These are phyloP conservation scores for Phytophthora chlamydospora DNA, from an alignment of 352 stramenopile genomes.

Conservation along the genomic window DNA sequence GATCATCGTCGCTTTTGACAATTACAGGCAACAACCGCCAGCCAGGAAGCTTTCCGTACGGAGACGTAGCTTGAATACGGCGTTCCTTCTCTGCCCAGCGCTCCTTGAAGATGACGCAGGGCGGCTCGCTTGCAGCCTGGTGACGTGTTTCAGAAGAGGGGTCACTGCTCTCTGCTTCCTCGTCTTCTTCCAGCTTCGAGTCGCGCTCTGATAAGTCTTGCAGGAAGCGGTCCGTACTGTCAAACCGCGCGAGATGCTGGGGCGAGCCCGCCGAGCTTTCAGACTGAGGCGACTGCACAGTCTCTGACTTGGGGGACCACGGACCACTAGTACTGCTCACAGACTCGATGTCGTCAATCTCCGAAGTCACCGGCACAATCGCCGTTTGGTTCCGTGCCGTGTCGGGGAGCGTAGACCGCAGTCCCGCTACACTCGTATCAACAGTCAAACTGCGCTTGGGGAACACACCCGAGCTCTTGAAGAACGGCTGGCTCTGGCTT, in stretches of 20 bases:
- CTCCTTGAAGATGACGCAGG: constrained; percentile 93
- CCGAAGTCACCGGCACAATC: constrained; percentile 23
- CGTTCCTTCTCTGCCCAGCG: constrained; percentile 94
- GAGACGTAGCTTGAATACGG: constrained; percentile 88
- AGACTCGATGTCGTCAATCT: constrained; percentile 32
- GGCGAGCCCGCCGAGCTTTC: constrained; percentile 65
- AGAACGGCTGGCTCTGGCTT: constrained; percentile 50
- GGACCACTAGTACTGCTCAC: constrained; percentile 35
- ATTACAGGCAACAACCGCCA: constrained; percentile 96
- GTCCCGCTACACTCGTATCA: constrained; percentile 39
- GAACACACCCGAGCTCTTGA: constrained; percentile 31
- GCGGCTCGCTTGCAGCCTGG: constrained; percentile 39
- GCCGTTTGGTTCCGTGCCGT: constrained; percentile 12
- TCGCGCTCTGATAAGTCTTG: constrained; percentile 74
- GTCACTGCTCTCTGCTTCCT: constrained; percentile 37
- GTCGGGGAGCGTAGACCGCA: constrained; percentile 16
- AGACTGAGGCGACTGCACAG: constrained; percentile 56
- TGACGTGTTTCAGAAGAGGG: constrained; percentile 27
- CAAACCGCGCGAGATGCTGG: constrained; percentile 59
- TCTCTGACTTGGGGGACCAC: constrained; percentile 74
- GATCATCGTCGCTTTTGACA: constrained; percentile 98
- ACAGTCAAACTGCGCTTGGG: constrained; percentile 52
- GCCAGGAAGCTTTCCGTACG: constrained; percentile 80
- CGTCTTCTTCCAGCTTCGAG: constrained; percentile 71
- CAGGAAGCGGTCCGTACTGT: constrained; percentile 81